Base-by-base conservation (phyloP, 208 protist genomes). In the Wallacemonas sp. region DNA sequence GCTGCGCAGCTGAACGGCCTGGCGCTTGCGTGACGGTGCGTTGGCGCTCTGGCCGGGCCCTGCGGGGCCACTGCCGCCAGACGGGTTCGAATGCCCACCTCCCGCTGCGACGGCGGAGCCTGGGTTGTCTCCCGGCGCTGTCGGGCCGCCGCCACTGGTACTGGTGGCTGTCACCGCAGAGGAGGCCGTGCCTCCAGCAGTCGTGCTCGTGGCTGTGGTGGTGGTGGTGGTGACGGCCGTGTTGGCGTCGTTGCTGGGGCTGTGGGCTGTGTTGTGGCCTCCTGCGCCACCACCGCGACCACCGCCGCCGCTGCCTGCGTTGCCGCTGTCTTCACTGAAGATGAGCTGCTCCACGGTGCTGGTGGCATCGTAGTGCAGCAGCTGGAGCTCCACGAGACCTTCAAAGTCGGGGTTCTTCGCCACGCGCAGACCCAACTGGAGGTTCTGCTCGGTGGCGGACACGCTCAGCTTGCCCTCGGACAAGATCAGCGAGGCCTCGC, bases 361-460 rank as follows among this genome's bases (percentile, higher is more conserved):
- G 14, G 89, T 87, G 18, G 84, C 84, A 45, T 93, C 89, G 74
- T 95, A 91, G 59, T 89, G 80, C 23, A 93, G 74, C 23, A 87
- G 55, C 52, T 88, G 86, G 16, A 95, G 72, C 65, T 91, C 75
- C 45, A 95, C 70, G n/a, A 91, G 41, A 14, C 84, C 82, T 26
- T 87, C 77, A 22, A 92, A 72, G 72, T 89, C 74, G 18, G 81
- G 76, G 55, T 87, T 93, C 32, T 76, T 66, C 42, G 80, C 72
- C 11, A 90, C 63, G 25, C 52, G 57, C 44, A 91, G 26, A 20
- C 72, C 73, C 42, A 91, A 67, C 63, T 80, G 76, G 3, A 90
- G 74, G 31, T 77, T 85, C 48, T 76, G 74, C 72, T 92, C 89
- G 7, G 80, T 88, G 11, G 79, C 81, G 1, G 73, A 74, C 28